phyloP scores from a whole-genome alignment of 345 rosid species.

The Citrus medica region DNA sequence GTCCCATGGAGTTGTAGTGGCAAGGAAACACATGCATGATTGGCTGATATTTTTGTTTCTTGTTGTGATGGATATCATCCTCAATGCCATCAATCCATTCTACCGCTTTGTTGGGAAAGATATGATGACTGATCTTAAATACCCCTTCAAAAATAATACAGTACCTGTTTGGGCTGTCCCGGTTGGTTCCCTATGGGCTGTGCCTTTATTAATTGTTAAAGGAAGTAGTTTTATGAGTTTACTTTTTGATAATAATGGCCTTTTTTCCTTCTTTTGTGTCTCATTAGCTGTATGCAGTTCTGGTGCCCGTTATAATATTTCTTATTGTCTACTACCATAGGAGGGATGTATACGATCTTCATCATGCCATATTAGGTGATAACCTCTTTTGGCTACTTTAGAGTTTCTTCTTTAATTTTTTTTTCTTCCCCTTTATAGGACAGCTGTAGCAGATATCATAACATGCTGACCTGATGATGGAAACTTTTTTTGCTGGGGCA shows the following conservation, averaged over 20 bases:
- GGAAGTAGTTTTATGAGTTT: neutral
- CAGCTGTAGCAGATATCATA: neutral
- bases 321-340: constrained; percentile 47
- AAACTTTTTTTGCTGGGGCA: constrained; percentile 24
- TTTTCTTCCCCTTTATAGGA: neutral
- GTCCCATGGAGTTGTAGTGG: constrained; percentile 61
- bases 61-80: constrained; percentile 33
- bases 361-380: constrained; percentile 78
- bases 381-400: neutral
- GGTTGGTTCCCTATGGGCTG: constrained; percentile 33
- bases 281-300: constrained; percentile 50
- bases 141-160: constrained; percentile 68
- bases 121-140: constrained; percentile 87
- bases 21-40: constrained; percentile 63
- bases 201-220: neutral
- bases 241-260: neutral
- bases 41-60: constrained; percentile 75
- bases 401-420: neutral
- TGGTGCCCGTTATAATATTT: constrained; percentile 67
- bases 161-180: constrained; percentile 83
- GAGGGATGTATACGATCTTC: constrained; percentile 89
- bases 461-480: constrained; percentile 4
- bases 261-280: constrained; percentile 1
- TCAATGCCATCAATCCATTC: constrained; percentile 63
- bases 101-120: constrained; percentile 86